Evolutionary conservation across 2,329 filamentous ascomycete species (phyloP), one percentile per base, ranked within the genome.

Genomic region (Claviceps sp.): DNA sequence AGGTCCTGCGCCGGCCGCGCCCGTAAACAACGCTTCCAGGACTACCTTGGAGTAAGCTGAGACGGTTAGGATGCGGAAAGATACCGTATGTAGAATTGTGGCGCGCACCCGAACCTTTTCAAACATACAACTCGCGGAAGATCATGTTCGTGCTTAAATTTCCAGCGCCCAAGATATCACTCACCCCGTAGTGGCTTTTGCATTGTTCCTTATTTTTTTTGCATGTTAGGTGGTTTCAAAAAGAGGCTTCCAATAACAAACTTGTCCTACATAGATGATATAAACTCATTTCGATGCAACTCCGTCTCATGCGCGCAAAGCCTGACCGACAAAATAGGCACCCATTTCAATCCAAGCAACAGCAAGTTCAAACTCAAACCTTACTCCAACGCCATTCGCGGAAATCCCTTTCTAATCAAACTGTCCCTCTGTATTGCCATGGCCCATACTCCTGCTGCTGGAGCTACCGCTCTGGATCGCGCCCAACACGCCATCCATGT

Each of bases 401-500:
- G 9, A 34, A 34, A 11, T 22, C 16, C 24, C 24, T 34, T 18
- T 9, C 53, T 64, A 70, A 54, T 71, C 53, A 51, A 84, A 84
- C 61, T 84, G 81, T 0, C 78, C 76, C 68, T 97, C 91, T 0
- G 91, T 97, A 65, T 93, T 95, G 1, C 91, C 91, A 47, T 91
- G 86, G 1, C 91, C 91, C 91, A 96, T 95, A 66, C 88, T 93
- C 78, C 82, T 90, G 66, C 81, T 94, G 51, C 86, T 84, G 52
- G 84, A 89, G 70, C 86, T 95, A 22, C 90, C 91, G 61, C 88
- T 95, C 70, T 95, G 88, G 50, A 96, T 94, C 4, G 86, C 83
- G 0, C 89, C 89, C 37, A 96, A 66, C 47, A 96, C 91, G 2
- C 90, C 89, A 66, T 96, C 90, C 59, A 96, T 85, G 65, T 95